phyloP scores from a whole-genome alignment of 2,329 filamentous ascomycete genomes.

The Ophiostoma sp. region DNA sequence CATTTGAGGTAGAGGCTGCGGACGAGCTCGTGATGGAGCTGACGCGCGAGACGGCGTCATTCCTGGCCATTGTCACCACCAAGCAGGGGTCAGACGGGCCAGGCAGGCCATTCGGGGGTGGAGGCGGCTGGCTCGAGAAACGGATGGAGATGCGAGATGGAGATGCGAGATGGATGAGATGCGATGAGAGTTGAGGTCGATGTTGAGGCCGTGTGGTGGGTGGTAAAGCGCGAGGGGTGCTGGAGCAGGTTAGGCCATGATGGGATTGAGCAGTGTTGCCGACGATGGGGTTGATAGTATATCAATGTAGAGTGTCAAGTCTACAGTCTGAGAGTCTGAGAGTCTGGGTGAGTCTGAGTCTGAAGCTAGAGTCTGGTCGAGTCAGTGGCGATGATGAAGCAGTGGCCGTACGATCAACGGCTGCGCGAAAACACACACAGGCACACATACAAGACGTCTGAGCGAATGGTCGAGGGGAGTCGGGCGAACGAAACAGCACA shows the following conservation, averaged over 20 bases:
- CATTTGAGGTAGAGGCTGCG: constrained; percentile 23
- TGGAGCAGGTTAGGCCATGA: not conserved
- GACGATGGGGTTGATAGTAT: not conserved
- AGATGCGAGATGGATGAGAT: not conserved
- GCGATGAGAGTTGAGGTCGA: not conserved
- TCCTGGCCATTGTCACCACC: constrained; percentile 59
- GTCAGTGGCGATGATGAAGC: not conserved
- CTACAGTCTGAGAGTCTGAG: not conserved
- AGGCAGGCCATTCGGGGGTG: constrained; percentile 25
- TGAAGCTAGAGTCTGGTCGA: not conserved
- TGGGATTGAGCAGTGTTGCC: not conserved
- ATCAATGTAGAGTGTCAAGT: not conserved
- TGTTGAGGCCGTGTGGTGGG: not conserved
- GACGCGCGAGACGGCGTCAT: constrained; percentile 59
- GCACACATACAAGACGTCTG: not conserved
- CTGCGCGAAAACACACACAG: constrained; percentile 11
- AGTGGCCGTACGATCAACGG: constrained; percentile 4
- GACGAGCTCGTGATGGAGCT: constrained; percentile 61
- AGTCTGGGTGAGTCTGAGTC: not conserved
- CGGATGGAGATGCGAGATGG: not conserved
- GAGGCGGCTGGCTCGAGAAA: not conserved
- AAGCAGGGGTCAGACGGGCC: constrained; percentile 22
- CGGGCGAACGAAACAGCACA: not conserved
- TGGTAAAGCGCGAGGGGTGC: not conserved
- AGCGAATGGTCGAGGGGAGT: not conserved